Evolutionary conservation across 495 filamentous ascomycete species (phyloP), one percentile per base, ranked within the genome.

Genomic region (Lasiosphaeria ovina): DNA sequence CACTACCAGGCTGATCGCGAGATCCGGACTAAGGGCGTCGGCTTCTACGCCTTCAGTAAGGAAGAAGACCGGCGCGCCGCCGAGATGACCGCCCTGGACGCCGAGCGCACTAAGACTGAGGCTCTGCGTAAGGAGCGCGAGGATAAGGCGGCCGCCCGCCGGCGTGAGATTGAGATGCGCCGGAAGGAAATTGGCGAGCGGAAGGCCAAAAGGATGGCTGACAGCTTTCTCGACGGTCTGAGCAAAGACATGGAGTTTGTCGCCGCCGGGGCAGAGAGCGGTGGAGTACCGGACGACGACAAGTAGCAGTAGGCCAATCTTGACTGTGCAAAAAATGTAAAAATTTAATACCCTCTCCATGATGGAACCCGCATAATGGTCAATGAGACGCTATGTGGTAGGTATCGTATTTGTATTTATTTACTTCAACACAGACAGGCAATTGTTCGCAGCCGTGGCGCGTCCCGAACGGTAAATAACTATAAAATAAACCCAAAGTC

Each of bases 1-100:
- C 95, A 98, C 71, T 98, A 97, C 73, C 87, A 97, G 74, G 90
- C 91, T 0, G 82, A 78, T 59, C 78, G 75, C 56, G 94, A 98
- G 80, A 86, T 94, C 35, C 78, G 94, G 54, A 90, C 85, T 44
- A 93, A 93, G 68, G 95, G 94, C 0, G 88, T 89, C 6, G 95
- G 92, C 0, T 98, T 97, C 70, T 97, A 92, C 71, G 81, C 82
- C 36, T 98, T 98, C 69, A 89, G 86, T 33, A 79, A 74, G 62
- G 87, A 96, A 71, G 84, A 83, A 67, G 84, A 76, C 54, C 75
- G 75, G 57, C 76, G 94, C 56, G 73, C 74, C 62, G 69, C 70
- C 71, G 88, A 98, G 81, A 96, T 98, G 91, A 80, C 81, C 71
- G 81, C 78, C 51, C 70, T 98, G 60, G 80, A 82, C 65, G 72